Percentiles rank a stretch among this genome's conserved stretches.
phyloP scores from a whole-genome alignment of 306 rosid species.

The Pyrus betulifolia region DNA sequence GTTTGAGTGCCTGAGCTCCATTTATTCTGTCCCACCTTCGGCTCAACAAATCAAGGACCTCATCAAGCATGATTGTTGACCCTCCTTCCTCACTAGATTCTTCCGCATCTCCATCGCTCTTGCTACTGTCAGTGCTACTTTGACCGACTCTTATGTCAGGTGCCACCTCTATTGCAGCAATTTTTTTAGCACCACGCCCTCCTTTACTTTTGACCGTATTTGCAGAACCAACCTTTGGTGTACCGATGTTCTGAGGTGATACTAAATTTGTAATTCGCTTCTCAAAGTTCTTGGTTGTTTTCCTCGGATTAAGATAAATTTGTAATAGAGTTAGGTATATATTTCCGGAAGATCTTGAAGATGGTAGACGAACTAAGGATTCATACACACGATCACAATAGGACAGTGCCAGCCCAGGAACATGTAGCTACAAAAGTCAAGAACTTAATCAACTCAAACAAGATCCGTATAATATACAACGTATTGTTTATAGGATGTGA shows the following conservation, averaged over 20 bases:
- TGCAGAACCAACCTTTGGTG: conserved; percentile 46
- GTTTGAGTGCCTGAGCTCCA: conserved; percentile 97
- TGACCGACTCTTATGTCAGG: conserved; percentile 57
- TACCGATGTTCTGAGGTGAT: conserved; percentile 44
- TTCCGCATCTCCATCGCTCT: conserved; percentile 84
- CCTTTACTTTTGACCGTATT: conserved; percentile 45
- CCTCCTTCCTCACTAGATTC: conserved; percentile 61
- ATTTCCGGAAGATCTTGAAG: conserved; percentile 63
- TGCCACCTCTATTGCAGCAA: conserved; percentile 93
- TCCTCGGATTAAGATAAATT: conserved; percentile 83
- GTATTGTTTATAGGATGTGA: not conserved
- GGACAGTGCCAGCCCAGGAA: conserved; percentile 82
- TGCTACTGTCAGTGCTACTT: conserved; percentile 77
- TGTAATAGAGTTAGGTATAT: conserved; percentile 83
- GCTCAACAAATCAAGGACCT: conserved; percentile 87
- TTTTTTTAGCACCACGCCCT: conserved; percentile 67
- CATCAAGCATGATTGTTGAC: conserved; percentile 73
- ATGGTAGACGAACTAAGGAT: conserved; percentile 40
- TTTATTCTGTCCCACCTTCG: conserved; percentile 84
- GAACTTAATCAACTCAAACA: conserved; percentile 14
- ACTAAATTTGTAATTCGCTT: conserved; percentile 63
- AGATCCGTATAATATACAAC: not conserved
- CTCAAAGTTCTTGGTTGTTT: conserved; percentile 69
- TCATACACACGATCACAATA: conserved; percentile 89
- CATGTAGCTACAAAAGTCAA: conserved; percentile 57